phyloP scores from a whole-genome alignment of 2,329 filamentous ascomycete species.

The Paracoccidioides brasiliensis region DNA sequence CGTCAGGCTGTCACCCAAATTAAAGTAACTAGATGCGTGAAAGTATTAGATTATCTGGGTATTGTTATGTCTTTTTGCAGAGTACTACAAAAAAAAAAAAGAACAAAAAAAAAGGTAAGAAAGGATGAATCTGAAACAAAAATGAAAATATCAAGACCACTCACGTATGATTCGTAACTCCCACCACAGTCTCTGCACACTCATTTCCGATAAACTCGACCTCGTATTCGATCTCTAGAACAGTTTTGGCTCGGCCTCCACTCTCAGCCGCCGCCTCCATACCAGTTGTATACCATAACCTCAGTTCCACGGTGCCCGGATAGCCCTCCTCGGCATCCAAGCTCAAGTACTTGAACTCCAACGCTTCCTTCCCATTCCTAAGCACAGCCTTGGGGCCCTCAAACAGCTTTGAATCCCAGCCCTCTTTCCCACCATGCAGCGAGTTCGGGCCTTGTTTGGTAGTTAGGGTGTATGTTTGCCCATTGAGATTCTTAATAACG shows the following conservation, averaged over 20 bases:
- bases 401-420: conserved; percentile 74
- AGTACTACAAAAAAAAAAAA: neutral
- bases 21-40: conserved; percentile 46
- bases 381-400: conserved; percentile 52
- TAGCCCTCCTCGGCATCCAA: conserved; percentile 79
- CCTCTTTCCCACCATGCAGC: conserved; percentile 56
- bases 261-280: conserved; percentile 43
- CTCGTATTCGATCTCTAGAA: conserved; percentile 81
- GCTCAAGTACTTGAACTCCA: conserved; percentile 54
- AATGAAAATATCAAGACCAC: conserved; percentile 12
- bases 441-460: conserved; percentile 68
- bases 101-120: neutral
- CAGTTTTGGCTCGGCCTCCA: conserved; percentile 48
- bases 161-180: conserved; percentile 91
- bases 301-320: conserved; percentile 69
- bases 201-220: conserved; percentile 62
- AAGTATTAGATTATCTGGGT: neutral
- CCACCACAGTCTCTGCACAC: conserved; percentile 79
- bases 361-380: conserved; percentile 48
- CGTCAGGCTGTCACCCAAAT: conserved; percentile 45
- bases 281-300: conserved; percentile 64
- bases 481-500: conserved; percentile 59
- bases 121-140: neutral
- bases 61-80: neutral
- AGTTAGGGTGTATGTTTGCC: conserved; percentile 53